A percentile compares a stretch with the other conserved stretches of the same genome.
Evolutionary conservation across 164 flowering plant species (phyloP).

Genomic region (Annona squamosa): DNA sequence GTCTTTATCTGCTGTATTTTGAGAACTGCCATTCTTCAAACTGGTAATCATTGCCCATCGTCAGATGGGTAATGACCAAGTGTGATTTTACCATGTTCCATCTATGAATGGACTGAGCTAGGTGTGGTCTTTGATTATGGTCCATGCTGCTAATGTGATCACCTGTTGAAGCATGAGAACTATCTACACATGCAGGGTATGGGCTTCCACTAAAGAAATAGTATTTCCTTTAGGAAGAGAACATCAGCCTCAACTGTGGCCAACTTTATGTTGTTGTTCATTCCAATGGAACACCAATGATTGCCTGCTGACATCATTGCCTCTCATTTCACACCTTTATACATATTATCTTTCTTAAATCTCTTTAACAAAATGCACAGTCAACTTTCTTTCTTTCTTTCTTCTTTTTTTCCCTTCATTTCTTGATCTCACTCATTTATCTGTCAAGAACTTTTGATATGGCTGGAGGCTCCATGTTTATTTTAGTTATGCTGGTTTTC

Average conservation of each 20-base stretch:
- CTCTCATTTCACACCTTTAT: no score
- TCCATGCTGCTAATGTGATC: neutral
- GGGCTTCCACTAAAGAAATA: neutral
- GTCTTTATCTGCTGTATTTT: neutral
- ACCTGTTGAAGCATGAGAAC: neutral
- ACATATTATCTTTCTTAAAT: no score
- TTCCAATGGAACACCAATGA: no score
- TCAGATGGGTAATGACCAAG: neutral
- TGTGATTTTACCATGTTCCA: neutral
- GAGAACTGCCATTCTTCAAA: neutral
- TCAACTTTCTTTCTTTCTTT: no score
- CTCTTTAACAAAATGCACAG: no score
- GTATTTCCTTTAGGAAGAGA: neutral
- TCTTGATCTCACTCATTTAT: neutral
- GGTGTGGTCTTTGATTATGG: no score
- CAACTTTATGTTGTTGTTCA: neutral
- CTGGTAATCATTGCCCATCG: neutral
- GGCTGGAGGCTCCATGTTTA: neutral
- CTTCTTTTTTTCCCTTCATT: neutral
- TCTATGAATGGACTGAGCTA: neutral
- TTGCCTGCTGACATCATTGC: no score
- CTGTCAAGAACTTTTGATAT: neutral
- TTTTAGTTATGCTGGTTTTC: slow-evolving; percentile 19
- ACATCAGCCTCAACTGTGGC: neutral
- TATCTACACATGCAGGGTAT: neutral